Percentiles rank a stretch among this genome's conserved stretches.
Conservation (phyloP, 2,329 filamentous ascomycete species). For the Pseudopithomyces maydicus region DNA sequence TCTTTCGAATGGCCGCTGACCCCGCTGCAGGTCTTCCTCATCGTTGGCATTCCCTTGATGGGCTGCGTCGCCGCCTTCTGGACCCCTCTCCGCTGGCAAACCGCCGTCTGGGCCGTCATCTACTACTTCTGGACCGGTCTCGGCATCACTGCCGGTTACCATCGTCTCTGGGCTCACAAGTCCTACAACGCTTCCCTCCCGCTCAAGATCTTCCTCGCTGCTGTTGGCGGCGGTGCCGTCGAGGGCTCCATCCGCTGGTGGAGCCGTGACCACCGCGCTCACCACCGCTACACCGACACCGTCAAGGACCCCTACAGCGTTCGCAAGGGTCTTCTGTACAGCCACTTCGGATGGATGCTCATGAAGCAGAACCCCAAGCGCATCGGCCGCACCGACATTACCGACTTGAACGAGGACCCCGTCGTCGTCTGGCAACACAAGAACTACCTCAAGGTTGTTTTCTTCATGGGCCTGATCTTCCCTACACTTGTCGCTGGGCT, state of each 20-base stretch:
- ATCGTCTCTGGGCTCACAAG: slow-evolving; percentile 73
- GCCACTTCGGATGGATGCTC: slow-evolving; percentile 59
- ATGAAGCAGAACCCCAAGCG: slow-evolving; percentile 62
- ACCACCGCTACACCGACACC: slow-evolving; percentile 60
- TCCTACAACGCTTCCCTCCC: slow-evolving; percentile 52
- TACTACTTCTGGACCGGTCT: slow-evolving; percentile 88
- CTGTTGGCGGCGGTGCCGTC: slow-evolving; percentile 54
- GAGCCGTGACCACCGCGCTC: slow-evolving; percentile 56
- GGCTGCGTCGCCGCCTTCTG: slow-evolving; percentile 79
- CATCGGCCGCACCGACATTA: slow-evolving; percentile 57
- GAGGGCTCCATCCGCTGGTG: slow-evolving; percentile 59
- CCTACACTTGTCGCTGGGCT: slow-evolving; percentile 55
- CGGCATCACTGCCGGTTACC: slow-evolving; percentile 64
- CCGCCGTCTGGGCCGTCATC: slow-evolving; percentile 72
- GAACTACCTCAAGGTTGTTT: slow-evolving; percentile 54
- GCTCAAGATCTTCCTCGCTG: slow-evolving; percentile 55
- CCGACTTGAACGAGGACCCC: slow-evolving; percentile 57
- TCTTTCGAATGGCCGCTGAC: slow-evolving; percentile 20
- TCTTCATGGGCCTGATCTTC: slow-evolving; percentile 55
- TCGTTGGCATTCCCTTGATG: slow-evolving; percentile 75
- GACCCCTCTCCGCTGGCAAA: slow-evolving; percentile 76
- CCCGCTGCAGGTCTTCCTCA: slow-evolving; percentile 73
- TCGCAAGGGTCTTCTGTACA: slow-evolving; percentile 58
- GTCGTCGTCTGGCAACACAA: slow-evolving; percentile 58
- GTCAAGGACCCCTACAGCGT: slow-evolving; percentile 59